Conservation (phyloP, 73 alveolate species). For the Paramecium caudatum region DNA sequence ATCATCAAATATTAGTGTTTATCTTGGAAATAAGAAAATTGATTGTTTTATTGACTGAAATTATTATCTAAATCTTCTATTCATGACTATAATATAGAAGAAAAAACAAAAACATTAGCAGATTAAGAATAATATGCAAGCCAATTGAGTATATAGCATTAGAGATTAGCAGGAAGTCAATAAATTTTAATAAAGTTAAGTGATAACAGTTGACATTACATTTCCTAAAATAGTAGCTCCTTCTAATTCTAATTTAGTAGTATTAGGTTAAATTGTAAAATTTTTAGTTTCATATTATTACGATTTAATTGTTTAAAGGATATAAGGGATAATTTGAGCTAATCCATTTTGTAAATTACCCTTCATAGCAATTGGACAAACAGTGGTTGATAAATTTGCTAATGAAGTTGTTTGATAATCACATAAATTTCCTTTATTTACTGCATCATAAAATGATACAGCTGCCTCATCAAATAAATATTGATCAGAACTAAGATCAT, state of each 20-base stretch:
- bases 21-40: slow-evolving; percentile 19
- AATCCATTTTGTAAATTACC: not conserved
- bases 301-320: not conserved
- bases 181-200: not conserved
- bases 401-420: slow-evolving; percentile 20
- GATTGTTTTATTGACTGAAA: slow-evolving; percentile 12
- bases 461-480: slow-evolving; percentile 25
- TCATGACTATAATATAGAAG: not conserved
- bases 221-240: slow-evolving; percentile 37
- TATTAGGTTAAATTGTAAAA: not conserved
- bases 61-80: not conserved
- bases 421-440: slow-evolving; percentile 18
- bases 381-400: not conserved
- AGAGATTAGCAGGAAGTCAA: not conserved
- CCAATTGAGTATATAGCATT: not conserved
- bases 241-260: slow-evolving; percentile 29
- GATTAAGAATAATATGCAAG: not conserved
- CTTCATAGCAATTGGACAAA: slow-evolving; percentile 18
- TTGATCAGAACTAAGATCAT: slow-evolving; percentile 13
- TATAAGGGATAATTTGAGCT: not conserved
- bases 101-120: not conserved
- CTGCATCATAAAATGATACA: not conserved
- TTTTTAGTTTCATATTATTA: slow-evolving; percentile 30
- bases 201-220: slow-evolving; percentile 19
- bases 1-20: slow-evolving; percentile 17